These are phyloP conservation scores for Ettlia oleoabundans DNA, from an alignment of 139 green algal genomes.

Conservation along the genomic window DNA sequence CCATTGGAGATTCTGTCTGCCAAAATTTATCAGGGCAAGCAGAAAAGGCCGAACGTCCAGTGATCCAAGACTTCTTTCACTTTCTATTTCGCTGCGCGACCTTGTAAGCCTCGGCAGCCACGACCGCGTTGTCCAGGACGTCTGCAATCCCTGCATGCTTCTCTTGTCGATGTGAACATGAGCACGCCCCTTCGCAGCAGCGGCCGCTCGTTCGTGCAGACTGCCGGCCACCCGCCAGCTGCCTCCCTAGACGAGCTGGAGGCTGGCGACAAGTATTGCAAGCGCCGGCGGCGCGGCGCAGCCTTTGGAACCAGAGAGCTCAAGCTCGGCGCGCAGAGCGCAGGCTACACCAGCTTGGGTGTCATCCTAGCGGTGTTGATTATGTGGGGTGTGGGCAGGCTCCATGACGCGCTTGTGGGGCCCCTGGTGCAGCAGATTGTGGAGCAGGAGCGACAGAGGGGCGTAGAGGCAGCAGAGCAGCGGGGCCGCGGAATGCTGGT, in stretches of 20 bases:
- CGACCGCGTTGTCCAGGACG: no score
- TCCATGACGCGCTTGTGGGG: not conserved
- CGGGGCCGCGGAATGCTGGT: not conserved
- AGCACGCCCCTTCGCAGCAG: no score
- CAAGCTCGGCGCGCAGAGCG: not conserved
- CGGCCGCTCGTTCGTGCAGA: no score
- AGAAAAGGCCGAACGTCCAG: no score
- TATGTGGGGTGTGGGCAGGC: not conserved
- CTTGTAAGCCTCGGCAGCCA: no score
- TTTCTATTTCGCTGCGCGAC: no score
- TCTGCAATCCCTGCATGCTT: no score
- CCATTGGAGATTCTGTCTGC: no score
- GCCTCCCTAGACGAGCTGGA: not conserved
- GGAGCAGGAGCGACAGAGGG: not conserved
- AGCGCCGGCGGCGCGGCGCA: not conserved
- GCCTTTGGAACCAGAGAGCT: not conserved
- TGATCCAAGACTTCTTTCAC: no score
- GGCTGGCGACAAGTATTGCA: conserved; percentile 6
- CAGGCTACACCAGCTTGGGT: not conserved
- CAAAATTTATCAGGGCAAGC: no score
- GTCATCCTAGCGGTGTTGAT: not conserved
- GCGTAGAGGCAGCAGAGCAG: not conserved
- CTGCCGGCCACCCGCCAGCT: not conserved
- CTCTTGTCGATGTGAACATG: no score
- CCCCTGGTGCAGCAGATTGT: not conserved